These are phyloP conservation scores for Aureobasidium lini DNA, from an alignment of 2,329 filamentous ascomycete genomes.

Conservation along the genomic window DNA sequence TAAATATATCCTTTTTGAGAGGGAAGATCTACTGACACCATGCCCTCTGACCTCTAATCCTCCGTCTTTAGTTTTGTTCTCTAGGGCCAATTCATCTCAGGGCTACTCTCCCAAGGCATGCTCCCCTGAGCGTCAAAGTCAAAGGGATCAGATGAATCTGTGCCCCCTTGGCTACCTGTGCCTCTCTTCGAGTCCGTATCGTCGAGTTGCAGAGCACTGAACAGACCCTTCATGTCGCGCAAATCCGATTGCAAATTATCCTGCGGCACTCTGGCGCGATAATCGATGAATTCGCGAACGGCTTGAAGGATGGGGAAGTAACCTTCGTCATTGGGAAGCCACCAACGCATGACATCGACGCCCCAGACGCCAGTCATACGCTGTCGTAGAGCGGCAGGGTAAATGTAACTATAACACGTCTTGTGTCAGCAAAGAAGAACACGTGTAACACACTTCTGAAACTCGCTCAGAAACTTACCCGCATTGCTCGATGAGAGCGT, in stretches of 20 bases:
- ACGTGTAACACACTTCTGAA: not conserved
- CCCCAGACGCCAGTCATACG: constrained; percentile 72
- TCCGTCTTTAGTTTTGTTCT: not conserved
- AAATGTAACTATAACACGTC: constrained; percentile 64
- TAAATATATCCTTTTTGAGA: not conserved
- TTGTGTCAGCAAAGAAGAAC: not conserved
- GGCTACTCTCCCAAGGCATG: constrained; percentile 15
- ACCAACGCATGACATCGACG: constrained; percentile 71
- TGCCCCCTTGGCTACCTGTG: constrained; percentile 18
- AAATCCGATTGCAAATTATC: constrained; percentile 22
- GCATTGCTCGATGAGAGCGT: constrained; percentile 67
- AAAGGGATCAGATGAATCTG: constrained; percentile 17
- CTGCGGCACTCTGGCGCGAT: constrained; percentile 22
- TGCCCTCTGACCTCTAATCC: not conserved
- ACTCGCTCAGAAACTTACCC: constrained; percentile 54
- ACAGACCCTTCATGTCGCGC: constrained; percentile 30
- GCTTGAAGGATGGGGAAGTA: constrained; percentile 66
- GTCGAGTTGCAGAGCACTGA: constrained; percentile 32
- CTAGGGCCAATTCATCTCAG: constrained; percentile 15
- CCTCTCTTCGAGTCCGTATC: constrained; percentile 18
- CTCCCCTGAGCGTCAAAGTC: constrained; percentile 9
- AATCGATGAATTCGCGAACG: constrained; percentile 65
- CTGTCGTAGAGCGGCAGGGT: constrained; percentile 63
- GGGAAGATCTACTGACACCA: not conserved
- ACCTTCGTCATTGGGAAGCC: constrained; percentile 76